phyloP scores from a whole-genome alignment of 2,329 filamentous ascomycete genomes.

The Kalmusia sp. region DNA sequence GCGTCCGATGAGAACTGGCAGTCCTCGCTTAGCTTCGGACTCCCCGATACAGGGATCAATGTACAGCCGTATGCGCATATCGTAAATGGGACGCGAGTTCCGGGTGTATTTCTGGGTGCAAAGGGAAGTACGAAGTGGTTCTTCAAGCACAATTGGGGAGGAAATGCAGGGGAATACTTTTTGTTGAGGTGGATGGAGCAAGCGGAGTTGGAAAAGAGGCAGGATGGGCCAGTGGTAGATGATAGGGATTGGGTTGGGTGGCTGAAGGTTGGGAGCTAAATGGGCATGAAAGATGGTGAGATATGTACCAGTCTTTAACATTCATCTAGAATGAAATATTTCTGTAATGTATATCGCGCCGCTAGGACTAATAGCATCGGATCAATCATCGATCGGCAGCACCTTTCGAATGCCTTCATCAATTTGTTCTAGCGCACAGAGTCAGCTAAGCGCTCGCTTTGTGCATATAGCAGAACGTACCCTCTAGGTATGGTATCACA shows the following conservation, averaged over 20 bases:
- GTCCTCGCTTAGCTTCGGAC: constrained; percentile 6
- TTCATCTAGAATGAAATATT: no score
- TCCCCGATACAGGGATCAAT: constrained; percentile 2
- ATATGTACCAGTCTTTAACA: neutral
- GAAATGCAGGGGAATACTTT: constrained; percentile 23
- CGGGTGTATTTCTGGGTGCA: constrained; percentile 12
- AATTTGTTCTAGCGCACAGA: constrained; percentile 12
- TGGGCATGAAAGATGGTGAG: neutral
- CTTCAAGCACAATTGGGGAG: constrained; percentile 20
- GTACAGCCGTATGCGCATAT: constrained; percentile 14
- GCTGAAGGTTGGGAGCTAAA: constrained; percentile 10
- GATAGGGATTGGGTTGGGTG: constrained; percentile 18
- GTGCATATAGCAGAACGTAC: neutral
- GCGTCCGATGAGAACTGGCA: constrained; percentile 17
- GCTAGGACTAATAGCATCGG: neutral
- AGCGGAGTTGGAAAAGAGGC: constrained; percentile 2
- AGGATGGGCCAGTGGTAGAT: constrained; percentile 14
- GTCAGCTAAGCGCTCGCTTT: neutral
- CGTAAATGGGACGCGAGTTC: neutral
- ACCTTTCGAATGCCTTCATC: constrained; percentile 10
- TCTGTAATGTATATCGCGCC: no score
- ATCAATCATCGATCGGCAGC: constrained; percentile 15
- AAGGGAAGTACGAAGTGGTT: constrained; percentile 10
- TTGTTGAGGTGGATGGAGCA: constrained; percentile 11
- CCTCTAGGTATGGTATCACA: constrained; percentile 17